Percentiles rank a stretch among this genome's conserved stretches.
Conservation (phyloP, 768 basidiomycete species). For the Antrodiella citrinella region DNA sequence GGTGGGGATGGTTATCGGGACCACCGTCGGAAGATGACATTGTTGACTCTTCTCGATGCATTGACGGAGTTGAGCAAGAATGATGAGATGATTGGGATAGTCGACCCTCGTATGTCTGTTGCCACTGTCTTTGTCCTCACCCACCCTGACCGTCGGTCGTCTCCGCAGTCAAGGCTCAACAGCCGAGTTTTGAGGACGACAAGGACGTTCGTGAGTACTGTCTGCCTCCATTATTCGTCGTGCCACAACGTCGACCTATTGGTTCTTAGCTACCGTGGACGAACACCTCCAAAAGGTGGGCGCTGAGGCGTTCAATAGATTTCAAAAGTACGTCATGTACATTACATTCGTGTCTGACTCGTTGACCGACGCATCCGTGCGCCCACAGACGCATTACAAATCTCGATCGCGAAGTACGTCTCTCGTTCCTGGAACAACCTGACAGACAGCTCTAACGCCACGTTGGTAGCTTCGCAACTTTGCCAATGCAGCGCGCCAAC, state of each 20-base stretch:
- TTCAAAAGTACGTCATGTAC: slow-evolving; percentile 42
- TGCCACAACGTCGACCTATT: background rate
- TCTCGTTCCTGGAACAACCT: background rate
- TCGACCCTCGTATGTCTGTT: slow-evolving; percentile 19
- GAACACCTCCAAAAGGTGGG: slow-evolving; percentile 64
- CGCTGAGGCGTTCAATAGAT: slow-evolving; percentile 55
- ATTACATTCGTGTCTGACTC: slow-evolving; percentile 5
- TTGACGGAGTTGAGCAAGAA: slow-evolving; percentile 37
- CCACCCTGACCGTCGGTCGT: background rate
- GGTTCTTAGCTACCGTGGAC: slow-evolving; percentile 54
- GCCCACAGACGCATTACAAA: slow-evolving; percentile 43
- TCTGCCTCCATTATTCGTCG: background rate
- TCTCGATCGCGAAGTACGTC: slow-evolving; percentile 54
- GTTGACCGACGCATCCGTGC: slow-evolving; percentile 5
- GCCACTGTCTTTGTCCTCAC: background rate
- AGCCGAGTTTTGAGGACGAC: slow-evolving; percentile 53
- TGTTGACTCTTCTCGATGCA: slow-evolving; percentile 39
- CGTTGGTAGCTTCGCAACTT: slow-evolving; percentile 59
- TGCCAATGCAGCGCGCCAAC: slow-evolving; percentile 66
- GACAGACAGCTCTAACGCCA: background rate
- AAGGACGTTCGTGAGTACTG: slow-evolving; percentile 53
- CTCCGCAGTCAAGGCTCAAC: slow-evolving; percentile 21
- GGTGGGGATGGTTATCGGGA: background rate
- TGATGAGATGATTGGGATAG: slow-evolving; percentile 22
- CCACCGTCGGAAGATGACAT: slow-evolving; percentile 34